Evolutionary conservation across 2,329 filamentous ascomycete genomes (phyloP).

Genomic region (Neonectria faginata): DNA sequence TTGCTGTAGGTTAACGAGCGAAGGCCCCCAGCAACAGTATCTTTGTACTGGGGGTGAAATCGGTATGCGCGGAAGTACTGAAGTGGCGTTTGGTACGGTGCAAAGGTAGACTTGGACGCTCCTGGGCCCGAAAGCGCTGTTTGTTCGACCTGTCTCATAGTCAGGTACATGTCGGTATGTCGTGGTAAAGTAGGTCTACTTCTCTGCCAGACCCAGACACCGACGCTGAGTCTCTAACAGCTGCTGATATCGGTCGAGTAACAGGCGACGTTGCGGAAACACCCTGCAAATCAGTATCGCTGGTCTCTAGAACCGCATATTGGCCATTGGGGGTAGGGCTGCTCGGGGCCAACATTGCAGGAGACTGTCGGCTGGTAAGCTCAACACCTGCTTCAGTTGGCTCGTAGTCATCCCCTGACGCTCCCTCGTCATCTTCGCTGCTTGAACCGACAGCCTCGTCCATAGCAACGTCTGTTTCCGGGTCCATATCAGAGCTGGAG

Average conservation of each 20-base stretch:
- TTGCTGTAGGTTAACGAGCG: slow-evolving; percentile 95
- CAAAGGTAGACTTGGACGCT: slow-evolving; percentile 42
- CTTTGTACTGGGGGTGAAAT: slow-evolving; percentile 82
- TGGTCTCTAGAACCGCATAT: slow-evolving; percentile 41
- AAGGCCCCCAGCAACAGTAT: slow-evolving; percentile 79
- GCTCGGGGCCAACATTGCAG: slow-evolving; percentile 11
- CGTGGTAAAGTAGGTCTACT: slow-evolving; percentile 55
- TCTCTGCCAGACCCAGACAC: slow-evolving; percentile 52
- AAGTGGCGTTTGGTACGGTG: slow-evolving; percentile 85
- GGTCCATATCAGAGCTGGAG: slow-evolving; percentile 21
- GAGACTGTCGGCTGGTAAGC: slow-evolving; percentile 27
- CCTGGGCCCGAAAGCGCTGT: slow-evolving; percentile 17
- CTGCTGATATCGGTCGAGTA: slow-evolving; percentile 49
- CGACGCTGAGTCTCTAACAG: slow-evolving; percentile 38
- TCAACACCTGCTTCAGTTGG: slow-evolving; percentile 59
- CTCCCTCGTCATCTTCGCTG: slow-evolving; percentile 45
- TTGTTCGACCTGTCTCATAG: slow-evolving; percentile 36
- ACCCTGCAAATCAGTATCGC: slow-evolving; percentile 44
- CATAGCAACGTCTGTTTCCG: slow-evolving; percentile 41
- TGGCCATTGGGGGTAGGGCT: slow-evolving; percentile 35
- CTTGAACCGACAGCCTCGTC: slow-evolving; percentile 38
- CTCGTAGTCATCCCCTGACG: slow-evolving; percentile 65
- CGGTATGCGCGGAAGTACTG: slow-evolving; percentile 87
- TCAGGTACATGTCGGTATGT: slow-evolving; percentile 32
- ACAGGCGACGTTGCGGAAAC: slow-evolving; percentile 38